Evolutionary conservation across 2,329 filamentous ascomycete genomes (phyloP), one percentile per base, ranked within the genome.

Genomic region (Pestalotiopsis sp.): DNA sequence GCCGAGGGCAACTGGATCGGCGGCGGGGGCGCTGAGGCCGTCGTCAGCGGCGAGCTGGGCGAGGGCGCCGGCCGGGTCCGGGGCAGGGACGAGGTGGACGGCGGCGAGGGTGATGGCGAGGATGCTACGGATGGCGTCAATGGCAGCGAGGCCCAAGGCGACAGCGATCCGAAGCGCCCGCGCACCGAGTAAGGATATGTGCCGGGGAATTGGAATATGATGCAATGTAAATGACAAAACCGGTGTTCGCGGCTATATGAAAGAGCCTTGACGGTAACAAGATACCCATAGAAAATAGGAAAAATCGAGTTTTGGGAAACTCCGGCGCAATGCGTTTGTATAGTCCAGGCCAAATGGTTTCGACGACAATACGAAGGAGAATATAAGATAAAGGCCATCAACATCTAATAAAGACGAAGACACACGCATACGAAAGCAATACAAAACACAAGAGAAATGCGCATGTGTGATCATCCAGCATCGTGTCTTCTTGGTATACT

Each of bases 1-100:
- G 90, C 87, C 70, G 87, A 94, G 9, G 93, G 93, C 2, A 94
- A 95, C 76, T 95, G 92, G 88, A 91, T 92, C 71, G 87, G 83
- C 6, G 81, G 77, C 9, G 83, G 74, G 56, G 84, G 77, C 69
- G 56, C 41, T 17, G 71, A 76, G 9, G 83, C 74, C 52, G 84
- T 77, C 69, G n/a, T 73, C 2, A 80, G 81, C 31, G 87, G 84
- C 60, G 85, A 84, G 67, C 82, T 91, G 23, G 91, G 91, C 59
- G 90, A 90, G 68, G 90, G 91, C 9, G 90, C 88, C 1, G 90
- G 90, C 31, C 85, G 87, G 68, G 85, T 87, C 58, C 84, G 88
- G 67, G 82, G 74, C 2, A 81, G 82, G 14, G 87, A 87, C 63
- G 90, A 90, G 72, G 78, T 84, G 13, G 88, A 87, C 27, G 45